Percentiles rank a stretch among this genome's conserved stretches.
Evolutionary conservation across 768 basidiomycete species (phyloP).

Genomic region (Pisolithus sp.): DNA sequence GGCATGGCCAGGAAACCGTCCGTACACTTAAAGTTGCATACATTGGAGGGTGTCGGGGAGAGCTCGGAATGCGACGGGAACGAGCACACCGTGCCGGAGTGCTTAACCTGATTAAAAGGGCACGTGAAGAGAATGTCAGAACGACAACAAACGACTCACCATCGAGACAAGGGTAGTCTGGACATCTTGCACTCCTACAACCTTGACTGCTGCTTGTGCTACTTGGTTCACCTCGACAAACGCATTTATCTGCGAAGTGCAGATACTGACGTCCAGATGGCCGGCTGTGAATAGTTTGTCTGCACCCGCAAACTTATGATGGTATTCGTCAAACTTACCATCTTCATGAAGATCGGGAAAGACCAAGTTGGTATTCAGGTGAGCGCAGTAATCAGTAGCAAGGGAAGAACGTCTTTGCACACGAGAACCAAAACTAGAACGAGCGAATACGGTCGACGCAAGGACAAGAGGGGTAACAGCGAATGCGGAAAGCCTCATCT

Average conservation of each 20-base stretch:
- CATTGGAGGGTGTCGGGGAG: slow-evolving; percentile 10
- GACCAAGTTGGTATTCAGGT: slow-evolving; percentile 11
- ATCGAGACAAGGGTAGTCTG: slow-evolving; percentile 13
- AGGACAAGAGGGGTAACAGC: slow-evolving; percentile 14
- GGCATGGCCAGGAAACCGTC: slow-evolving; percentile 23
- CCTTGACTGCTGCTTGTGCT: slow-evolving; percentile 15
- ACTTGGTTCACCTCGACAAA: slow-evolving; percentile 21
- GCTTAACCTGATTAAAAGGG: slow-evolving; percentile 16
- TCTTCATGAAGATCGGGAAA: slow-evolving; percentile 10
- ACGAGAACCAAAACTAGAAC: not conserved
- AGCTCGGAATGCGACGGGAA: slow-evolving; percentile 27
- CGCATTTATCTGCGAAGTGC: slow-evolving; percentile 19
- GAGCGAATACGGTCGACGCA: slow-evolving; percentile 12
- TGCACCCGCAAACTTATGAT: not conserved
- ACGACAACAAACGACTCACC: slow-evolving; percentile 9
- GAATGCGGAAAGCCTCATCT: slow-evolving; percentile 14
- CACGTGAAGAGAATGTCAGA: not conserved
- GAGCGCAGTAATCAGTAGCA: slow-evolving; percentile 11
- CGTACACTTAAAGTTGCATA: slow-evolving; percentile 26
- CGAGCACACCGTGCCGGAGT: slow-evolving; percentile 18
- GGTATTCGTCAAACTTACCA: slow-evolving; percentile 3
- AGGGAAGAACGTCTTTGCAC: slow-evolving; percentile 1
- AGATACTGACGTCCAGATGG: slow-evolving; percentile 23
- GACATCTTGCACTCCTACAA: slow-evolving; percentile 21
- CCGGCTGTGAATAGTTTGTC: slow-evolving; percentile 19